Evolutionary conservation across 1,284 basidiomycete species (phyloP), one percentile per base, ranked within the genome.

Genomic region (Tilletia horrida): DNA sequence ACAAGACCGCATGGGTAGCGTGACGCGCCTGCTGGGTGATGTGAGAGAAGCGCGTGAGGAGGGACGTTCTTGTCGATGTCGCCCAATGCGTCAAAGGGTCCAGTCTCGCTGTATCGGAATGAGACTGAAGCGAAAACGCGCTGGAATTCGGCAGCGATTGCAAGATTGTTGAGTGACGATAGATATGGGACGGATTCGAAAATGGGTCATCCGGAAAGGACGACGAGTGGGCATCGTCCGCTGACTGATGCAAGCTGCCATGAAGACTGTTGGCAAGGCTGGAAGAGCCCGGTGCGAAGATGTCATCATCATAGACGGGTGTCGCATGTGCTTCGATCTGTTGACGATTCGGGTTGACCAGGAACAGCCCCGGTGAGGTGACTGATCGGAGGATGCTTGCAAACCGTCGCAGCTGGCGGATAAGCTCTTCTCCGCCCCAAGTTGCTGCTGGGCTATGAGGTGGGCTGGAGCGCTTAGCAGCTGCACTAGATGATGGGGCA

Each of bases 341-440:
- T 42, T 88, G 86, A 64, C 90, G 87, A 44, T 90, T 92, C 0
- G 95, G 96, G 79, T 98, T 93, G 61, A 97, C 86, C 48, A 99
- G 87, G 84, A 91, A 98, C 2, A 97, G 83, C 2, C 89, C 88
- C 50, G 88, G 88, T 76, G 91, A 91, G 62, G 90, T 86, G 68
- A 85, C 91, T 18, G 88, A 93, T 66, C 88, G 89, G 69, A 93
- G 84, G 63, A 95, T 83, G 75, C 91, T 86, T 35, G 89, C 86
- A 82, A 91, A 90, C 74, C 67, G 71, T 35, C 69, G 65, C 14
- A 78, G 69, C 14, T 75, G 73, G 8, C 74, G 71, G 0, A 80
- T 62, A 63, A 97, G 83, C 77, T 93, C 90, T 82, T 85, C 71
- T 71, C 86, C 85, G 70, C 85, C 82, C 84, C 84, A 81, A 62